Percentiles rank a stretch among this genome's conserved stretches.
Conservation (phyloP, 176 grass and related monocot genomes). For the Aegilops tauschii region DNA sequence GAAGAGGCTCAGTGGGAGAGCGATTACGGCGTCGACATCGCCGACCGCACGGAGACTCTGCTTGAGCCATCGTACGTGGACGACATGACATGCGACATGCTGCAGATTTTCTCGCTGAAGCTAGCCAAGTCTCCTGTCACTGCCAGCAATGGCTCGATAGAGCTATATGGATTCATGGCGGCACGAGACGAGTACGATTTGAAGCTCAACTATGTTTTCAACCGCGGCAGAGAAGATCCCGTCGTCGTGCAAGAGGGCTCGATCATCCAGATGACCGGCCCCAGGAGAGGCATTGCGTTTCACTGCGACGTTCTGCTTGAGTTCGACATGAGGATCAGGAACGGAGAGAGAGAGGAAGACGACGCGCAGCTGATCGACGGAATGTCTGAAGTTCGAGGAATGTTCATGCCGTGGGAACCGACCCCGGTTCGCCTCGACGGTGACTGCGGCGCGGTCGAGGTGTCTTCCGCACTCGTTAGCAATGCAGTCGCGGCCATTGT, state of each 20-base stretch:
- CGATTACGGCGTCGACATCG: neutral
- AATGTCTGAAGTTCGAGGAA: neutral
- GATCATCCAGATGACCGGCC: conserved; percentile 21
- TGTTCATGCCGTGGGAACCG: neutral
- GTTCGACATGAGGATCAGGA: conserved; percentile 4
- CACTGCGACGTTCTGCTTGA: neutral
- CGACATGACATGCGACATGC: neutral
- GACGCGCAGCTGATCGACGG: neutral
- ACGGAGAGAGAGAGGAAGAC: neutral
- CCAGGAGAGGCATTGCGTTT: neutral
- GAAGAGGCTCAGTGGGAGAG: neutral
- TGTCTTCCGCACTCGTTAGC: neutral
- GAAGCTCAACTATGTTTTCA: neutral
- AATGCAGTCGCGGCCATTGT: neutral
- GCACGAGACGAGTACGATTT: neutral
- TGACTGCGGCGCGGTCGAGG: neutral
- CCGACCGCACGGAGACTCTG: neutral
- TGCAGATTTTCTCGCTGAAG: neutral
- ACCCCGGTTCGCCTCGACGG: neutral
- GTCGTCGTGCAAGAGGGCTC: neutral
- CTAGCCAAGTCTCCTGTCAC: neutral
- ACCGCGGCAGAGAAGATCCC: neutral
- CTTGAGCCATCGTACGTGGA: too few species aligned
- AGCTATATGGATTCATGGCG: neutral
- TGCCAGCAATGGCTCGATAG: neutral